Evolutionary conservation across 805 yeast genomes (phyloP).

Genomic region (Candida dajiaensis): DNA sequence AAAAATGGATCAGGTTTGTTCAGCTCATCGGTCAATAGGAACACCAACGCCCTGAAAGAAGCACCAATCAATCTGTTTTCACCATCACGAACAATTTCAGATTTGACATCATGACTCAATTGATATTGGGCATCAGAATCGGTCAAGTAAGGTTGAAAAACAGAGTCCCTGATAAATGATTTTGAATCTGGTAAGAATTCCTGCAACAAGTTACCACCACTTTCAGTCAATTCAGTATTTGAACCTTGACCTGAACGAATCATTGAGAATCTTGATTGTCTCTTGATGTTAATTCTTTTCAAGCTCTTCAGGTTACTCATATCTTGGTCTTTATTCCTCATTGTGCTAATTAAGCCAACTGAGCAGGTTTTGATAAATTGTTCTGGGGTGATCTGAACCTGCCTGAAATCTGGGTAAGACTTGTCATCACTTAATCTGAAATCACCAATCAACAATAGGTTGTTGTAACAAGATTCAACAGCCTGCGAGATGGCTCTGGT

Average conservation of each 20-base stretch:
- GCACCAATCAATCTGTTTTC: constrained; percentile 58
- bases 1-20: constrained; percentile 61
- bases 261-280: constrained; percentile 30
- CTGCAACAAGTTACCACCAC: constrained; percentile 29
- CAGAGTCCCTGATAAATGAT: constrained; percentile 31
- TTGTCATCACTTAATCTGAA: constrained; percentile 54
- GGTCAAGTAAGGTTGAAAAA: constrained; percentile 30
- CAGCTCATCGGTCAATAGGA: constrained; percentile 59
- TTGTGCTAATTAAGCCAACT: constrained; percentile 44
- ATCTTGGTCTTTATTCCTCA: constrained; percentile 26
- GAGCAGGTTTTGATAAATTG: constrained; percentile 59
- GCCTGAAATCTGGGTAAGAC: constrained; percentile 59
- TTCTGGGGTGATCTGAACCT: constrained; percentile 51
- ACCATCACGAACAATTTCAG: constrained; percentile 46
- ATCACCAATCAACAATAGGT: constrained; percentile 58
- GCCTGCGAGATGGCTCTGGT: constrained; percentile 46
- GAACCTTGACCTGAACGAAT: constrained; percentile 25
- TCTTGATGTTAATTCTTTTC: constrained; percentile 18
- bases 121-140: constrained; percentile 18
- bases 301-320: constrained; percentile 17
- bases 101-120: constrained; percentile 18
- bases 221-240: constrained; percentile 15
- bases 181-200: constrained; percentile 30
- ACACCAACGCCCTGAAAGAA: constrained; percentile 63
- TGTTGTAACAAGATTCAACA: constrained; percentile 42